Conservation (phyloP, 2,329 filamentous ascomycete species). For the Neonectria neomacrospora region DNA sequence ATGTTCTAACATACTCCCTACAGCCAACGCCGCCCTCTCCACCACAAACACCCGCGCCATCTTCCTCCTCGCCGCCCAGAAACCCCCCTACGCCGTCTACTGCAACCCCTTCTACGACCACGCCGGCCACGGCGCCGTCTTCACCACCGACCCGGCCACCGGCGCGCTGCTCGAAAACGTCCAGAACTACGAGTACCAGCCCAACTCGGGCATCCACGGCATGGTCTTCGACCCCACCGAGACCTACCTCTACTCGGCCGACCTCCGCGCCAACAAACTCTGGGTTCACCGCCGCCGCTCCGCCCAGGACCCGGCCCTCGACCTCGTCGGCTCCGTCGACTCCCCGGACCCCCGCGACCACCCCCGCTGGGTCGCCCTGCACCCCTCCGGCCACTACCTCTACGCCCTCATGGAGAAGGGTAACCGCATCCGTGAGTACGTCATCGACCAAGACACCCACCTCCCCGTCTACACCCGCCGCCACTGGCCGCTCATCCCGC, state of each 20-base stretch:
- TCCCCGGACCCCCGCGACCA: conserved; percentile 79
- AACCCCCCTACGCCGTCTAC: conserved; percentile 84
- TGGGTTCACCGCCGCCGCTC: conserved; percentile 83
- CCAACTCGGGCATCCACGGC: conserved; percentile 79
- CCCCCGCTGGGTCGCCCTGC: conserved; percentile 88
- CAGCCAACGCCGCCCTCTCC: conserved; percentile 73
- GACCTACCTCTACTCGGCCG: conserved; percentile 81
- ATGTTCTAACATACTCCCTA: conserved; percentile 22
- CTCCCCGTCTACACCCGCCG: conserved; percentile 83
- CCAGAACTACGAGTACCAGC: conserved; percentile 79
- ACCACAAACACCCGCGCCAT: conserved; percentile 88
- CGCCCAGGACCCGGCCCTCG: conserved; percentile 55
- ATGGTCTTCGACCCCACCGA: conserved; percentile 83
- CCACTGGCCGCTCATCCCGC: conserved; percentile 81
- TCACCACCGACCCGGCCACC: conserved; percentile 63
- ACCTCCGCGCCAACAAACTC: conserved; percentile 81
- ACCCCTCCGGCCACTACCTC: conserved; percentile 79
- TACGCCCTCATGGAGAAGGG: conserved; percentile 93
- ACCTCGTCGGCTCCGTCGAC: conserved; percentile 77
- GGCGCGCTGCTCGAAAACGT: conserved; percentile 72
- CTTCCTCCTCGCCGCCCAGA: conserved; percentile 82
- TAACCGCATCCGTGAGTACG: conserved; percentile 84
- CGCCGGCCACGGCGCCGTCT: conserved; percentile 84
- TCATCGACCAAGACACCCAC: conserved; percentile 78
- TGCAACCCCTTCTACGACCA: conserved; percentile 91